Conservation (phyloP, 306 rosid genomes). For the Vicia sativa region DNA sequence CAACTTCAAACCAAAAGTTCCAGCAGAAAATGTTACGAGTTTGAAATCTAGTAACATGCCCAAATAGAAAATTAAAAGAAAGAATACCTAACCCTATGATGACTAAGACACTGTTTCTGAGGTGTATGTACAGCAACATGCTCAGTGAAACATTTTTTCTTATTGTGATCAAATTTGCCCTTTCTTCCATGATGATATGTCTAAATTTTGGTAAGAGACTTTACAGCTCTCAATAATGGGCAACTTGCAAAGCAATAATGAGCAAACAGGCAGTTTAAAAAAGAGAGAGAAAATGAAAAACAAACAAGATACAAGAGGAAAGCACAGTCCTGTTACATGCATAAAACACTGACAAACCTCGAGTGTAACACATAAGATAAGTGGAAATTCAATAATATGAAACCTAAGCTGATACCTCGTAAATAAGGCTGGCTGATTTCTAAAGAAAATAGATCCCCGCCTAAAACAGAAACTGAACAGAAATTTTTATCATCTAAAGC, state of each 20-base stretch:
- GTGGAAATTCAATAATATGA: conserved; percentile 20
- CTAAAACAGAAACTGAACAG: conserved; percentile 23
- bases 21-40: too few species aligned
- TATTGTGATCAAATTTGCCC: background rate
- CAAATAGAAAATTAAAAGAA: background rate
- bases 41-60: background rate
- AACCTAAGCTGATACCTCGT: background rate
- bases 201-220: background rate
- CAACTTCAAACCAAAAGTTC: conserved; percentile 7
- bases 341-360: conserved; percentile 22
- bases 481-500: conserved; percentile 12
- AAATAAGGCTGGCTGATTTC: conserved; percentile 26
- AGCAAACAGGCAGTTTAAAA: background rate
- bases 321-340: background rate
- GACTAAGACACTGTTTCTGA: background rate
- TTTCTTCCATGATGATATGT: background rate
- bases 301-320: conserved; percentile 4
- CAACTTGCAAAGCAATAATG: background rate
- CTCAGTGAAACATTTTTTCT: conserved; percentile 11
- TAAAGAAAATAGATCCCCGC: conserved; percentile 3
- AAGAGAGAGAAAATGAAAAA: conserved; percentile 8
- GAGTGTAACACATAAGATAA: background rate
- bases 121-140: background rate
- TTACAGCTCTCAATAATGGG: conserved; percentile 3
- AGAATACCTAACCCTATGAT: conserved; percentile 20